These are phyloP conservation scores for Candida adriatica DNA, from an alignment of 805 yeast genomes.

Conservation along the genomic window DNA sequence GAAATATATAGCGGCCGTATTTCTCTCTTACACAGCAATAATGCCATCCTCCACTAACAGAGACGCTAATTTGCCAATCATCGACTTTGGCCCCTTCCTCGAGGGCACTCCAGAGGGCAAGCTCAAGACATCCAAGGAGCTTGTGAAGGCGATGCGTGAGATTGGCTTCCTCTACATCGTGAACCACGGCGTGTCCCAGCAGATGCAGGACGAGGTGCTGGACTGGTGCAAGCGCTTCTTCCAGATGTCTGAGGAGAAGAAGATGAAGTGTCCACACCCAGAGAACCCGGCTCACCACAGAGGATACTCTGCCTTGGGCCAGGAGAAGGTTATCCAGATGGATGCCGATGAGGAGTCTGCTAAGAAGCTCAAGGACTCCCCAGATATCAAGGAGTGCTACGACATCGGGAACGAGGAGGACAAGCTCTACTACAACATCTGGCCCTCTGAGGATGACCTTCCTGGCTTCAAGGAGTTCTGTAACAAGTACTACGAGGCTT, in stretches of 20 bases:
- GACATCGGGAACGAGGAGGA: conserved; percentile 18
- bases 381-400: conserved; percentile 23
- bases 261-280: conserved; percentile 20
- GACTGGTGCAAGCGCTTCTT: conserved; percentile 17
- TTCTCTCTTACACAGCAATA: too few species aligned
- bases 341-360: conserved; percentile 16
- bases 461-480: conserved; percentile 20
- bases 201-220: conserved; percentile 11
- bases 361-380: conserved; percentile 11
- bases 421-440: conserved; percentile 14
- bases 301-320: conserved; percentile 21
- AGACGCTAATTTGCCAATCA: conserved; percentile 17
- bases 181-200: conserved; percentile 16
- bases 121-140: conserved; percentile 15
- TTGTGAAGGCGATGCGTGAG: conserved; percentile 19
- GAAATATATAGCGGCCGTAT: too few species aligned
- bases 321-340: conserved; percentile 23
- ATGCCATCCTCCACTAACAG: too few species aligned
- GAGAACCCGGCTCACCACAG: conserved; percentile 19
- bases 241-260: conserved; percentile 6
- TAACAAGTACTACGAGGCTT: conserved; percentile 10
- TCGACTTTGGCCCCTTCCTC: conserved; percentile 22
- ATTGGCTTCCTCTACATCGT: conserved; percentile 20
- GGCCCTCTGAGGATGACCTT: conserved; percentile 20
- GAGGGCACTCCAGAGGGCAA: conserved; percentile 19